Base-by-base conservation (phyloP, 2,329 filamentous ascomycete genomes). In the Dryadomyces quercivorus region DNA sequence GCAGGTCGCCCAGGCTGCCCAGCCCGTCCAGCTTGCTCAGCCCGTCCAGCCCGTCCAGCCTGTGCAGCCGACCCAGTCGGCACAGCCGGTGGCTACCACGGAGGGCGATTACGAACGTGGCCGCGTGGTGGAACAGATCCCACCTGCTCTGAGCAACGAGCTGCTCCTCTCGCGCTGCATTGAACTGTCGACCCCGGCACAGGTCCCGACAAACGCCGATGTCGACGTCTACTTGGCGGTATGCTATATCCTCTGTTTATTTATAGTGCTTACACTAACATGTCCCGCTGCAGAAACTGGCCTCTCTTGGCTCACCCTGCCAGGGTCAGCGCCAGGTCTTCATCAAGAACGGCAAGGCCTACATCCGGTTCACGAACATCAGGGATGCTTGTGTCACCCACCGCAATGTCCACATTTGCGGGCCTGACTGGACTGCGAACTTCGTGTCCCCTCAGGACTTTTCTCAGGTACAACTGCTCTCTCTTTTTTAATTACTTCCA, bases 291-390 rank as follows among this genome's bases (percentile, higher is more conserved):
- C 54, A 79, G 76, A 69, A 70, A 8, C 60, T 76, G 2, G 66
- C 68, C 31, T 60, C 65, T 50, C 59, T 63, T 18, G 69, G 69
- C 6, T 54, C 64, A 48, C 58, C 64, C 43, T 67, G 69, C 50
- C 64, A 70, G 34, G 73, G 73, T 20, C 63, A 61, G 8, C 69
- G 65, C 10, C 66, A 69, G 26, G 57, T 75, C 1, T 64, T 69
- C 16, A 57, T 63, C 4, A 61, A 62, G 31, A 65, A 64, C 47
- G 71, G 72, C 4, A 73, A 69, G 50, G 71, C 81, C 34, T 77
- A 75, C 55, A 66, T 82, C 22, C 75, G 73, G 5, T 83, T 85
- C 60, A 68, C 72, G 7, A 82, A 86, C 60, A 75, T 84, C 51
- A 74, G 78, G 51, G 81, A 85, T 63, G 74, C 82, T 7, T 75